Evolutionary conservation across 352 stramenopile genomes (phyloP).

Genomic region (Phytophthora pluvialis): DNA sequence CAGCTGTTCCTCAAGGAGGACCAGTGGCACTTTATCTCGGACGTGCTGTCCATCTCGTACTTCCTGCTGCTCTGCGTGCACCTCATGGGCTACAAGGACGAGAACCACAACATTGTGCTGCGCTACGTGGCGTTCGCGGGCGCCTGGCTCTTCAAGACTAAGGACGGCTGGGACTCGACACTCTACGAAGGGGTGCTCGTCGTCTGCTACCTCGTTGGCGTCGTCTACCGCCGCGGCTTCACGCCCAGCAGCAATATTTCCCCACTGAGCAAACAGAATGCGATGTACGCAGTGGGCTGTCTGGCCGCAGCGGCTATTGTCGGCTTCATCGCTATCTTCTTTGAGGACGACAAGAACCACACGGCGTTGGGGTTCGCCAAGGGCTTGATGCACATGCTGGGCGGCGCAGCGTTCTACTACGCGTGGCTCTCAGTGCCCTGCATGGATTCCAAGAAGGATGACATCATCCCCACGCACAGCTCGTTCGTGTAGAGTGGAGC

Average conservation of each 20-base stretch:
- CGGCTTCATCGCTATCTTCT: constrained; percentile 58
- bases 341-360: constrained; percentile 48
- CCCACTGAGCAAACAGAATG: constrained; percentile 62
- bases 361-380: constrained; percentile 63
- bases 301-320: constrained; percentile 50
- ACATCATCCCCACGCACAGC: constrained; percentile 76
- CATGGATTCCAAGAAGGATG: constrained; percentile 85
- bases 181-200: constrained; percentile 76
- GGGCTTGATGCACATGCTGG: constrained; percentile 72
- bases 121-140: constrained; percentile 86
- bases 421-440: constrained; percentile 79
- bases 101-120: constrained; percentile 86
- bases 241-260: constrained; percentile 54
- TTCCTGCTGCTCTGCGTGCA: constrained; percentile 88
- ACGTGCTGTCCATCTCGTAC: constrained; percentile 87
- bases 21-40: constrained; percentile 90
- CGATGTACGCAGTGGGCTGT: constrained; percentile 55
- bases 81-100: constrained; percentile 82
- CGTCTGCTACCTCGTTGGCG: constrained; percentile 55
- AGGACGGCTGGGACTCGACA: constrained; percentile 81
- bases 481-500: constrained; percentile 48
- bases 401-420: constrained; percentile 75
- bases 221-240: constrained; percentile 60
- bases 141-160: constrained; percentile 87
- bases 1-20: constrained; percentile 72